A percentile compares a stretch with the other conserved stretches of the same genome.
phyloP scores from a whole-genome alignment of 768 basidiomycete species.

The Boletus subparvulus region DNA sequence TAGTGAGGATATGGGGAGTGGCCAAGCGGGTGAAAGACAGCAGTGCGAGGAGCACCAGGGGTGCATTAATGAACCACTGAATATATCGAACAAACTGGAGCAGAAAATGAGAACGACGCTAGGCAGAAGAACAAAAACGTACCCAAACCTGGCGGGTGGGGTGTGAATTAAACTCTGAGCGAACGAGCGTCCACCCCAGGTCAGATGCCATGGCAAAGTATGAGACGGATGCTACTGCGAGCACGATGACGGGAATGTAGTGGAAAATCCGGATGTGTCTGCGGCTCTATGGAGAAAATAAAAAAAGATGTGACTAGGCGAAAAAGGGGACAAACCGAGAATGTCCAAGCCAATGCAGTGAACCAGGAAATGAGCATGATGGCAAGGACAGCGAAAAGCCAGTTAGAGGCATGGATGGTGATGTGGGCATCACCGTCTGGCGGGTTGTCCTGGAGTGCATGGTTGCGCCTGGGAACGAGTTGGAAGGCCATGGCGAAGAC shows the following conservation, averaged over 20 bases:
- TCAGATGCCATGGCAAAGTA: constrained; percentile 60
- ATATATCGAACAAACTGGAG: constrained; percentile 52
- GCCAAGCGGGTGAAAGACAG: constrained; percentile 48
- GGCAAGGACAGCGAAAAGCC: constrained; percentile 56
- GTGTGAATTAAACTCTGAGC: constrained; percentile 33
- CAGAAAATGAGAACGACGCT: background rate
- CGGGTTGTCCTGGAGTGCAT: constrained; percentile 36
- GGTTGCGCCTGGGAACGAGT: constrained; percentile 21
- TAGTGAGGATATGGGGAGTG: constrained; percentile 45
- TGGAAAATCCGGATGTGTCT: constrained; percentile 49
- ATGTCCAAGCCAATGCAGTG: constrained; percentile 37
- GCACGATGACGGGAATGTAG: constrained; percentile 46
- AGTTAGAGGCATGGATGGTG: constrained; percentile 46
- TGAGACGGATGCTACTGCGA: constrained; percentile 44
- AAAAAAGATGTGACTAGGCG: background rate
- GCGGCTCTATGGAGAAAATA: constrained; percentile 26
- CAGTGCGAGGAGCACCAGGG: constrained; percentile 47
- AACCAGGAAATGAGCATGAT: constrained; percentile 47
- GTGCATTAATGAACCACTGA: constrained; percentile 58
- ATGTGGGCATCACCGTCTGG: constrained; percentile 40
- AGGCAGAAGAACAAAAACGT: constrained; percentile 1
- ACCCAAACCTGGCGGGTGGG: constrained; percentile 46
- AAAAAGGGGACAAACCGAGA: constrained; percentile 19
- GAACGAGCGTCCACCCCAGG: constrained; percentile 48
- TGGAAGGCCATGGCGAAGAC: constrained; percentile 21